These are phyloP conservation scores for Mycena latifolia DNA, from an alignment of 768 basidiomycete species.

Conservation along the genomic window DNA sequence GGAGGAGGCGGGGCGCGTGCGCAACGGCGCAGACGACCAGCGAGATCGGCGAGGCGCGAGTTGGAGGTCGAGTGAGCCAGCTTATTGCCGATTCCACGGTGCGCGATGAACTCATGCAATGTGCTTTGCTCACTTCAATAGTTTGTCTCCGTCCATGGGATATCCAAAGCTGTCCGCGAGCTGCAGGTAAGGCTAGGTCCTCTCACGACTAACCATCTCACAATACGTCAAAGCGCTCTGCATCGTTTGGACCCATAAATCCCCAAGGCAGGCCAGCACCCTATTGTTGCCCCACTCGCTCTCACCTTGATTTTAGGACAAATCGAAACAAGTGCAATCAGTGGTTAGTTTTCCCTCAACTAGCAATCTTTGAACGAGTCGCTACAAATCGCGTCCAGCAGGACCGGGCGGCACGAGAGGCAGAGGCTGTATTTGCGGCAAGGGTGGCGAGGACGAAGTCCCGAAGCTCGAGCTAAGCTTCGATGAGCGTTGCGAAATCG, in stretches of 20 bases:
- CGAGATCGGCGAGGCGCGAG: no score
- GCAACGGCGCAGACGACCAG: no score
- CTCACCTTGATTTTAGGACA: no score
- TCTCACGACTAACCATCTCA: no score
- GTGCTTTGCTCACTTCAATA: background rate
- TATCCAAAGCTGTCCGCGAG: background rate
- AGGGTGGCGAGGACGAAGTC: no score
- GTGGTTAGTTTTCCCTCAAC: background rate
- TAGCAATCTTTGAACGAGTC: background rate
- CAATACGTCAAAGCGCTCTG: no score
- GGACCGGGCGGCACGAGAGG: background rate
- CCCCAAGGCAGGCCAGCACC: no score
- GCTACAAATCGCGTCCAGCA: background rate
- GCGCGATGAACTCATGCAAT: background rate
- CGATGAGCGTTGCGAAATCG: background rate
- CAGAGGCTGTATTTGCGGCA: background rate
- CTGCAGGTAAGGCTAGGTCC: background rate
- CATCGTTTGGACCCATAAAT: no score
- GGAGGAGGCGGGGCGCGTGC: no score
- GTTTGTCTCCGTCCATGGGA: background rate
- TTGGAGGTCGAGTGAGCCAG: no score
- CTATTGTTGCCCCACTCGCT: no score
- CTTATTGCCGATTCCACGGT: constrained; percentile 23
- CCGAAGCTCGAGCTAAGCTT: background rate
- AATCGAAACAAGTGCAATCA: background rate